Evolutionary conservation across 352 stramenopile genomes (phyloP), one percentile per base, ranked within the genome.

Genomic region (Pythium biforme): DNA sequence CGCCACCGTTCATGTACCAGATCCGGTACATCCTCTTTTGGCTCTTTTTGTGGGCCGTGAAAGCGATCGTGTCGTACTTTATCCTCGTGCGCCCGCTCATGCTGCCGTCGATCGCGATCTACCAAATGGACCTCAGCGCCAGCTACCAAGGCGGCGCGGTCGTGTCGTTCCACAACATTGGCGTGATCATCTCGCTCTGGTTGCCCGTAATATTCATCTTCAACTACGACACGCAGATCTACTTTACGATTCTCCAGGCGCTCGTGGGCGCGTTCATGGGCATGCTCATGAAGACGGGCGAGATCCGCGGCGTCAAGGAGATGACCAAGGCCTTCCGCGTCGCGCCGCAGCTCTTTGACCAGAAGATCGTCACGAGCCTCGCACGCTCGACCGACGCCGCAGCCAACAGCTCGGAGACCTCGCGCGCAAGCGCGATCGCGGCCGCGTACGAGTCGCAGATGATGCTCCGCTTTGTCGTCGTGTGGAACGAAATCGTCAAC

Each of bases 221-320:
- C 71, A 79, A 75, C 69, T 81, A 79, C 66, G 74, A 81, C 53
- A 77, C 74, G 33, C 74, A 81, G 52, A 81, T 79, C 39, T 81
- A 79, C 62, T 81, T 79, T 39, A 79, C 74, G 17, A 73, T 70
- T 17, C 68, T 81, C 53, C 71, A 81, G 58, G 70, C 70, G 0
- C n/a, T 76, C 15, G 23, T 70, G 8, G 73, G 73, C 50, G 65
- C 41, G 17, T 63, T 74, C 40, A 64, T 65, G 68, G 74, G 74
- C 26, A 58, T 73, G 22, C 39, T 73, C 12, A 79, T 81, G 74
- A 81, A 81, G 60, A 74, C 70, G 39, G 71, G 74, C 29, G 74
- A 81, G 52, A 68, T 79, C 15, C 74, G 59, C 20, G 72, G 69
- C 25, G 52, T 79, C 46, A 59, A 70, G 29, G 57, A 65, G 14